Base-by-base conservation (phyloP, 177 flowering plant genomes). In the Telopea speciosissima region DNA sequence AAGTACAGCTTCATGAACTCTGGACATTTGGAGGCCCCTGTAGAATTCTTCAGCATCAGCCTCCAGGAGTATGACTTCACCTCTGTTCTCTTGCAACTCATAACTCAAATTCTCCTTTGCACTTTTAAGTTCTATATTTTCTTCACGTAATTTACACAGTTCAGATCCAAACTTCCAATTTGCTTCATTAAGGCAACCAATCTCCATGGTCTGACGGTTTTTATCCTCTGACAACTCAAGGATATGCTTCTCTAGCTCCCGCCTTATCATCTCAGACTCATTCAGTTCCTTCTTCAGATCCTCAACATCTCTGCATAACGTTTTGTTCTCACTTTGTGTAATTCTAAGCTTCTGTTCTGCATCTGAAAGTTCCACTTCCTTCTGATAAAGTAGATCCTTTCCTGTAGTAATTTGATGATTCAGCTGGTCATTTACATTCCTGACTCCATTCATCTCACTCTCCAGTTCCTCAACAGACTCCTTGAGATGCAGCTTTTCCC, bases 11-110 rank as follows among this genome's bases (percentile, higher is more conserved):
- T 85, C 91, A 71, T 72, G 74, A 33, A 86, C 68, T 4, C 83
- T 69, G 12, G 91, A 85, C 6, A 81, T 66, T 62, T 93, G 96
- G 74, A 87, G 88, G 81, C 89, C 97, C 74, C 84, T 86, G 73
- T 84, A 93, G 69, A 91, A 84, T 52, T 79, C 71, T 54, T 88
- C 71, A 67, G 97, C 90, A 76, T 88, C 92, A 23, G 84, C 83
- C 74, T 93, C 97, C 91, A 89, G 87, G n/a, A 85, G 80, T 80
- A 88, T 86, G 75, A 79, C 81, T 70, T 86, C 92, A 67, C 8
- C 74, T 80, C 79, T 81, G 70, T 72, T 87, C 72, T 81, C 85
- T 56, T 76, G 86, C 65, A 92, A 78, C 77, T 89, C 93, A 66
- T 77, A 79, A 69, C 74, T 77, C 81, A 92, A 75, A 52, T 63